A percentile compares a stretch with the other conserved stretches of the same genome.
These are phyloP conservation scores for Botrytis galanthina DNA, from an alignment of 2,329 filamentous ascomycete species.

Conservation along the genomic window DNA sequence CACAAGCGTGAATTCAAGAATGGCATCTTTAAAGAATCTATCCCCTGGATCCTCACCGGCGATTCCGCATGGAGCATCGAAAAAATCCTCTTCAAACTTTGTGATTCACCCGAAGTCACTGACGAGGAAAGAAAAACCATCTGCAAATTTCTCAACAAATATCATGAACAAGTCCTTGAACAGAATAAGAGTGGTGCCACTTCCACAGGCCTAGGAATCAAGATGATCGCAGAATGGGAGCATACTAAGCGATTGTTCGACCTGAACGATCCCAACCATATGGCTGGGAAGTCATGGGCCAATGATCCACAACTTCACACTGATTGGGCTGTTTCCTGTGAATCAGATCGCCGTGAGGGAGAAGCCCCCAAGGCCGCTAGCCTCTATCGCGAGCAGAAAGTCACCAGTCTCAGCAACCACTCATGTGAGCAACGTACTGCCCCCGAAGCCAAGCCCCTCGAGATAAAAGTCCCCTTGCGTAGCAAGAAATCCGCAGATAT, in stretches of 20 bases:
- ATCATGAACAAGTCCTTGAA: not conserved
- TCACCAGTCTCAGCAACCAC: not conserved
- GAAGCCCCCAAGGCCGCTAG: not conserved
- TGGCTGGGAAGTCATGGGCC: not conserved
- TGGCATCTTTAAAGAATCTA: not conserved
- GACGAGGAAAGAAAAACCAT: not conserved
- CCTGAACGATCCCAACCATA: conserved; percentile 6
- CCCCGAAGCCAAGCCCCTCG: not conserved
- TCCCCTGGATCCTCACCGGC: not conserved
- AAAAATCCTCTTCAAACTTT: not conserved
- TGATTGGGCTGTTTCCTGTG: not conserved
- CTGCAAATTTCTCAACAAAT: conserved; percentile 1
- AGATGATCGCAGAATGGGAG: not conserved
- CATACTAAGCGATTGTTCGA: conserved; percentile 14
- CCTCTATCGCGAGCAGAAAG: not conserved
- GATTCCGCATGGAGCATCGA: conserved; percentile 11
- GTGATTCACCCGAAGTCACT: not conserved
- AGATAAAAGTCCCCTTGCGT: not conserved
- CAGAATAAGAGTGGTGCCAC: not conserved
- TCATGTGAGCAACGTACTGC: not conserved
- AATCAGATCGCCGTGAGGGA: not conserved
- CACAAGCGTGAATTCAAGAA: conserved; percentile 17
- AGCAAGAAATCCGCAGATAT: not conserved
- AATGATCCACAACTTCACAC: not conserved
- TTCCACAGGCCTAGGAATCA: not conserved